Conservation (phyloP, 768 basidiomycete genomes). For the Ramaria rubella region DNA sequence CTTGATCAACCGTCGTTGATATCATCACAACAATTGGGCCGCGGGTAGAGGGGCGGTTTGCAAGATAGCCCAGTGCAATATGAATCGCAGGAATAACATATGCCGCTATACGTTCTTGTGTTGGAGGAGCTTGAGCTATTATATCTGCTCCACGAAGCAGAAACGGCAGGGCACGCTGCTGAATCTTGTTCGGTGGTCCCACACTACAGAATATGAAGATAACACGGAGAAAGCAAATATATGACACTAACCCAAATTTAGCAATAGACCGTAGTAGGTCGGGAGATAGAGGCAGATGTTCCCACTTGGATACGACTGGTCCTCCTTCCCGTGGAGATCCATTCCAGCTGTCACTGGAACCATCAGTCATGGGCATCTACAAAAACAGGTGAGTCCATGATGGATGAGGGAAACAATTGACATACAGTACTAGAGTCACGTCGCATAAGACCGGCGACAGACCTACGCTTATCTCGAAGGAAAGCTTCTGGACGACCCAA, state of each 20-base stretch:
- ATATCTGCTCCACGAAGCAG: conserved; percentile 91
- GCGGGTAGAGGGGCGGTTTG: conserved; percentile 49
- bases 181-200: conserved; percentile 98
- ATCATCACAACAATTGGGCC: conserved; percentile 90
- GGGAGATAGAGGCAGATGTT: conserved; percentile 78
- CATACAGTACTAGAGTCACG: conserved; percentile 72
- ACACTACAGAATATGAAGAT: conserved; percentile 44
- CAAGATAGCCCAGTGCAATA: conserved; percentile 61
- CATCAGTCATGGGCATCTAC: conserved; percentile 43
- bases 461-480: conserved; percentile 67
- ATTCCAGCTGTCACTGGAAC: conserved; percentile 47
- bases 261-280: conserved; percentile 83
- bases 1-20: conserved; percentile 97
- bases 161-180: conserved; percentile 94
- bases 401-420: conserved; percentile 15
- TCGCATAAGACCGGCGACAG: conserved; percentile 58
- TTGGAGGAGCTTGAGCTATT: conserved; percentile 97
- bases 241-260: conserved; percentile 79
- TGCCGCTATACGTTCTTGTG: conserved; percentile 95
- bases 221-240: conserved; percentile 3
- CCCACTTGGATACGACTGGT: conserved; percentile 91
- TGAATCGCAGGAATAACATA: conserved; percentile 92
- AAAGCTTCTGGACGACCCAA: conserved; percentile 36
- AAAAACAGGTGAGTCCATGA: conserved; percentile 14
- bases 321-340: conserved; percentile 59